Percentiles rank a stretch among this genome's conserved stretches.
These are phyloP conservation scores for Lindgomyces ingoldianus DNA, from an alignment of 495 filamentous ascomycete species.

Conservation along the genomic window DNA sequence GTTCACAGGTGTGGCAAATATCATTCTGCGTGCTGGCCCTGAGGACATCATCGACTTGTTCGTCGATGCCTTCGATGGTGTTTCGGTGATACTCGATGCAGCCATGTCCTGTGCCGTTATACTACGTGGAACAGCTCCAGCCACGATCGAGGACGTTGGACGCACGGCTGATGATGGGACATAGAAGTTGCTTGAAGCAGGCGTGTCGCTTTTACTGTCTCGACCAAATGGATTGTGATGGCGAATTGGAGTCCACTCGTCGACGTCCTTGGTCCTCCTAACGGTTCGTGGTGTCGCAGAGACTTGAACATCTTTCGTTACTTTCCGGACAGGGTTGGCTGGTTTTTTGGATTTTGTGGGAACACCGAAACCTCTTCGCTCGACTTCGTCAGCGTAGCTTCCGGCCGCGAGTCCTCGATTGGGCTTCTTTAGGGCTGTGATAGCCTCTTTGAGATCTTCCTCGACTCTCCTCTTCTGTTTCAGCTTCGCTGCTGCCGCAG, in stretches of 20 bases:
- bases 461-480: constrained; percentile 75
- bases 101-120: neutral
- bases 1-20: constrained; percentile 31
- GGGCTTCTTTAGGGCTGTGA: constrained; percentile 78
- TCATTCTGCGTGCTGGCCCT: neutral
- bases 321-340: constrained; percentile 65
- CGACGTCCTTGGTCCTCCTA: constrained; percentile 22
- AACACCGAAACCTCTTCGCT: constrained; percentile 55
- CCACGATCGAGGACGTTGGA: constrained; percentile 14
- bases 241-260: constrained; percentile 26
- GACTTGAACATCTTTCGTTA: constrained; percentile 46
- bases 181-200: constrained; percentile 30
- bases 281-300: constrained; percentile 41
- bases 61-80: constrained; percentile 22
- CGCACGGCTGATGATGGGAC: constrained; percentile 41
- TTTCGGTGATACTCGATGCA: constrained; percentile 21
- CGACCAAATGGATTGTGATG: constrained; percentile 23
- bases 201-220: constrained; percentile 22
- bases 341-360: constrained; percentile 48
- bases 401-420: constrained; percentile 77
- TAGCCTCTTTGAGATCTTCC: constrained; percentile 80
- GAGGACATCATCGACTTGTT: neutral
- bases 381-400: constrained; percentile 68
- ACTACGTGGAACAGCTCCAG: constrained; percentile 25
- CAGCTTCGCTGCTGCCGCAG: constrained; percentile 64